Base-by-base conservation (phyloP, 352 stramenopile genomes). In the Pythium rhizo-oryzae region DNA sequence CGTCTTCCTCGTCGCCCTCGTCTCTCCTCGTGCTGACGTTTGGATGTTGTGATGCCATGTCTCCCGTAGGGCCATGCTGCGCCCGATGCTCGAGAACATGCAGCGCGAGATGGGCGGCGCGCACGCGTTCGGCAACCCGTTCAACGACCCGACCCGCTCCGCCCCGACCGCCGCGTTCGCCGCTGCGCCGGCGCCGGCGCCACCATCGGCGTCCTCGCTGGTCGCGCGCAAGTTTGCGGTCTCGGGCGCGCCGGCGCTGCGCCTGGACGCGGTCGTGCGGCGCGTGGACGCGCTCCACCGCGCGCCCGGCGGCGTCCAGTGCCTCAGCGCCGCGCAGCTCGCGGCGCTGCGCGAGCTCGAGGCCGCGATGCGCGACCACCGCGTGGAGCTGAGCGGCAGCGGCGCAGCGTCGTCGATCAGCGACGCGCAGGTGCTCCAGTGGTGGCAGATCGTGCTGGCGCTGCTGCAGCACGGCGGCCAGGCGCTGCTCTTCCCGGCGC, bases 11-110 rank as follows among this genome's bases (percentile, higher is more conserved):
- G 28, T 33, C 11, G 2, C 37, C 37, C 37, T 43, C 2, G 1
- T 43, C 37, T 43, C 41, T n/a, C 41, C n/a, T n/a, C n/a, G n/a
- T n/a, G n/a, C n/a, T 47, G 41, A 47, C 41, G 6, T 1, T 4
- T 41, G 35, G 35, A 47, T 18, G 15, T 54, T 16, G 21, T 35
- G 47, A 30, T 8, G 4, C 47, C 25, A 33, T n/a, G n/a, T n/a
- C n/a, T 54, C 13, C 25, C 53, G 28, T 58, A 91, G 85, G 30
- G 84, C 86, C 9, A 94, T 93, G 84, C 67, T 94, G 37, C 81
- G 84, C 33, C 86, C 86, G 1, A 91, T 91, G 84, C 63, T 94
- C 30, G 86, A 94, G 61, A 91, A 90, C 67, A 91, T 94, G 82
- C 87, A 94, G 74, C 78, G 78, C 35, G 75, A 91, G 56, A 94